Evolutionary conservation across 2,329 filamentous ascomycete species (phyloP).

Genomic region (Cordyceps cateniannulata): DNA sequence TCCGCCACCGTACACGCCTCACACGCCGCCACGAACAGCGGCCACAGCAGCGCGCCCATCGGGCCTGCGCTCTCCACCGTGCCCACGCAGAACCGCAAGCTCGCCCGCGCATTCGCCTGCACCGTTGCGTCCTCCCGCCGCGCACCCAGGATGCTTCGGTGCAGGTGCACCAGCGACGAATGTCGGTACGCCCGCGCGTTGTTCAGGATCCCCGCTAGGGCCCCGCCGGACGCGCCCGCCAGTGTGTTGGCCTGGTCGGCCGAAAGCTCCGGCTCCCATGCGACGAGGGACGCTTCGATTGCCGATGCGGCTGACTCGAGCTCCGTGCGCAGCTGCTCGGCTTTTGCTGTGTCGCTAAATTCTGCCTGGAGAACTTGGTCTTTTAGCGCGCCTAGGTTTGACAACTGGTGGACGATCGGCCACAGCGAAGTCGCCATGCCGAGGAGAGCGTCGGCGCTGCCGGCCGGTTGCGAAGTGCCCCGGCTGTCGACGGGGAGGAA

Average conservation of each 20-base stretch:
- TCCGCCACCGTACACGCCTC: slow-evolving; percentile 47
- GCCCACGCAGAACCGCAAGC: slow-evolving; percentile 47
- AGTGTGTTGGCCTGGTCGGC: not conserved
- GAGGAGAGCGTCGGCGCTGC: slow-evolving; percentile 51
- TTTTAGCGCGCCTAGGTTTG: slow-evolving; percentile 48
- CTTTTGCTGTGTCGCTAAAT: slow-evolving; percentile 23
- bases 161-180: slow-evolving; percentile 51
- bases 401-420: slow-evolving; percentile 57
- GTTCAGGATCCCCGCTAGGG: slow-evolving; percentile 48
- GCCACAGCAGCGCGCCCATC: slow-evolving; percentile 59
- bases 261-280: slow-evolving; percentile 49
- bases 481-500: slow-evolving; percentile 40
- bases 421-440: slow-evolving; percentile 57
- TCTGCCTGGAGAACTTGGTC: slow-evolving; percentile 40
- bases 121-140: slow-evolving; percentile 42
- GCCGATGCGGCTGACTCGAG: slow-evolving; percentile 45
- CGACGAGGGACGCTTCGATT: slow-evolving; percentile 48
- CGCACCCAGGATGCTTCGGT: slow-evolving; percentile 46
- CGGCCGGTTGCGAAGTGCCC: slow-evolving; percentile 38
- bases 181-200: slow-evolving; percentile 56
- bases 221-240: slow-evolving; percentile 27
- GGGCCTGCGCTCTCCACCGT: slow-evolving; percentile 51
- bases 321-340: slow-evolving; percentile 42
- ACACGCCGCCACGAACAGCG: slow-evolving; percentile 56
- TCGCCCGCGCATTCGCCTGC: slow-evolving; percentile 45